Evolutionary conservation across 768 basidiomycete species (phyloP).

Genomic region (Sutorius australiensis): DNA sequence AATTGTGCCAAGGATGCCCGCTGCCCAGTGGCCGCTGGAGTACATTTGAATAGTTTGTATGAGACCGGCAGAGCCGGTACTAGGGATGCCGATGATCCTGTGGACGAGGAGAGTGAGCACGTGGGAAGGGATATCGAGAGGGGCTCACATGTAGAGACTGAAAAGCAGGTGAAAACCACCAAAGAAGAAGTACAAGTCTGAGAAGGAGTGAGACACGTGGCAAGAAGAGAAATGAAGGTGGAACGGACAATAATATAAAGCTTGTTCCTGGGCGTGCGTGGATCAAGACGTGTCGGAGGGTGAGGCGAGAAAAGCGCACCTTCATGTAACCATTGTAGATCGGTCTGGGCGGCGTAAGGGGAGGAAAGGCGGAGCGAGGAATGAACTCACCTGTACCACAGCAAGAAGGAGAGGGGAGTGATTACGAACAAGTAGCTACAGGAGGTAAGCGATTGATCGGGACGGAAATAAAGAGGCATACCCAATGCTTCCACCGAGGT

Average conservation of each 20-base stretch:
- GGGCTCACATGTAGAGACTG: constrained; percentile 81
- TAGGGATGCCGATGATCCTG: constrained; percentile 93
- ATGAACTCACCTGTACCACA: constrained; percentile 84
- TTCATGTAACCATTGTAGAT: constrained; percentile 99
- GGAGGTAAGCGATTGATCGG: constrained; percentile 14
- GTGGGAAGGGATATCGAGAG: neutral
- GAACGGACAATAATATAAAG: constrained; percentile 84
- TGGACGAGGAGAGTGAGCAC: constrained; percentile 24
- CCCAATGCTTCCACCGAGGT: constrained; percentile 82
- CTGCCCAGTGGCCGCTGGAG: constrained; percentile 62
- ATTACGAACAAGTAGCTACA: constrained; percentile 79
- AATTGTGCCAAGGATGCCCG: constrained; percentile 77
- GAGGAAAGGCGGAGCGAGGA: constrained; percentile 6
- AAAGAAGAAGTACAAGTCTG: constrained; percentile 97
- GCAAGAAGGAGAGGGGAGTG: constrained; percentile 72
- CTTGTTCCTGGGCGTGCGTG: constrained; percentile 64
- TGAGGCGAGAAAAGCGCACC: constrained; percentile 42
- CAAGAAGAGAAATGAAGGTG: constrained; percentile 13
- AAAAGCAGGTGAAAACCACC: constrained; percentile 92
- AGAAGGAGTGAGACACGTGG: constrained; percentile 6
- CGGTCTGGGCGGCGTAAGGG: constrained; percentile 49
- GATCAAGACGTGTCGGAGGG: constrained; percentile 24
- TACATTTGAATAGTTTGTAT: constrained; percentile 90
- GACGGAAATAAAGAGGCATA: constrained; percentile 36
- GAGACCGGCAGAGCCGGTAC: constrained; percentile 92